Conservation (phyloP, 2,329 filamentous ascomycete genomes). For the Rutstroemia sydowiana region DNA sequence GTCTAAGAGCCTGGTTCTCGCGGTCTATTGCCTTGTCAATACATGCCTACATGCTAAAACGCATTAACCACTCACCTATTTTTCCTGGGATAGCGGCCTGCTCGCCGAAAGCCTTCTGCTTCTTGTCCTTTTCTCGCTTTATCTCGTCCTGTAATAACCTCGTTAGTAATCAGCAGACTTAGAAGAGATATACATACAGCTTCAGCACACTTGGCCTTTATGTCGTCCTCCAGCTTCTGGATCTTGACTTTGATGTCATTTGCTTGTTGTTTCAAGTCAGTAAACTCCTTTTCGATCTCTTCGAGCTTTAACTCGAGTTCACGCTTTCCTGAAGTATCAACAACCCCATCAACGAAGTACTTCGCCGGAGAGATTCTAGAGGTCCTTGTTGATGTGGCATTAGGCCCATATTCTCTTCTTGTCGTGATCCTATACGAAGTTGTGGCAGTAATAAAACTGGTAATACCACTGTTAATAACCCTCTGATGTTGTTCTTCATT, state of each 20-base stretch:
- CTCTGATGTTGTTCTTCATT: slow-evolving; percentile 59
- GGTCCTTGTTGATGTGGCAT: slow-evolving; percentile 63
- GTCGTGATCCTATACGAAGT: slow-evolving; percentile 58
- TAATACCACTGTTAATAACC: slow-evolving; percentile 50
- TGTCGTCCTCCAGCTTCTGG: slow-evolving; percentile 33
- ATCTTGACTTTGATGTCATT: slow-evolving; percentile 13
- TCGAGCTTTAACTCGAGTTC: slow-evolving; percentile 49
- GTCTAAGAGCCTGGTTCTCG: slow-evolving; percentile 32
- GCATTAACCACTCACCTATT: slow-evolving; percentile 48
- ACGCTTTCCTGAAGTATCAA: slow-evolving; percentile 59
- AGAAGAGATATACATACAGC: too few species aligned
- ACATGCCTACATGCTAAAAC: background rate
- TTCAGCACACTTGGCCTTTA: slow-evolving; percentile 29
- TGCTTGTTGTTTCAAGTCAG: slow-evolving; percentile 19
- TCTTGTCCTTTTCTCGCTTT: slow-evolving; percentile 54
- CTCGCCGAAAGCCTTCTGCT: slow-evolving; percentile 58
- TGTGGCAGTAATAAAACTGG: slow-evolving; percentile 61
- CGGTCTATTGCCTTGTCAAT: slow-evolving; percentile 27
- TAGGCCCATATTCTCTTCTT: slow-evolving; percentile 72
- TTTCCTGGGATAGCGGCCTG: slow-evolving; percentile 64
- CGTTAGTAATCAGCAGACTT: background rate
- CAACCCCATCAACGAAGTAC: slow-evolving; percentile 71
- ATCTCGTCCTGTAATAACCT: slow-evolving; percentile 38
- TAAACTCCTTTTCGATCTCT: slow-evolving; percentile 21
- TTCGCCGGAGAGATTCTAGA: slow-evolving; percentile 51